Conservation (phyloP, 2,329 filamentous ascomycete species). For the Fusarium tricinctum region DNA sequence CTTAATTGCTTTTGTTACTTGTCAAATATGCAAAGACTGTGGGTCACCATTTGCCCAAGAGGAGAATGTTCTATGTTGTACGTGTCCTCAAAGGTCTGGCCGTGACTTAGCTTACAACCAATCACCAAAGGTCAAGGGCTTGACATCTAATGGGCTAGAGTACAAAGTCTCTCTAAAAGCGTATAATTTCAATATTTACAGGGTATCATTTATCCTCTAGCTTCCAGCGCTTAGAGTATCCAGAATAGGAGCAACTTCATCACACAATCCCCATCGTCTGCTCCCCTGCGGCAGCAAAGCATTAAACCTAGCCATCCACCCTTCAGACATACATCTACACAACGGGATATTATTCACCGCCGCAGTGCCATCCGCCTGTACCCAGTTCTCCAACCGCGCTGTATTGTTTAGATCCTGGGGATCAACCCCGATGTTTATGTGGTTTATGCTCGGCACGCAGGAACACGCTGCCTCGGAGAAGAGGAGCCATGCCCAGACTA, state of each 20-base stretch:
- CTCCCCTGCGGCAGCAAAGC: conserved; percentile 37
- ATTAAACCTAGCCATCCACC: conserved; percentile 49
- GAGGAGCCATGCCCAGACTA: conserved; percentile 56
- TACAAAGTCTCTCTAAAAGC: neutral
- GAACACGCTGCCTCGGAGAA: conserved; percentile 47
- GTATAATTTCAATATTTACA: neutral
- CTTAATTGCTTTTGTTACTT: neutral
- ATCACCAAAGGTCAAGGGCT: too few relatives aligned
- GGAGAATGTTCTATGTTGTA: too few relatives aligned
- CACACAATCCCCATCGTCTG: conserved; percentile 42
- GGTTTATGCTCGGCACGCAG: conserved; percentile 48
- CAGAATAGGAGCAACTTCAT: conserved; percentile 44
- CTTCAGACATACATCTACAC: conserved; percentile 49
- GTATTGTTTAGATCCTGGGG: conserved; percentile 45
- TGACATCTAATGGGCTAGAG: too few relatives aligned
- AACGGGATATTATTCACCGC: conserved; percentile 51
- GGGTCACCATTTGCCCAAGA: too few relatives aligned
- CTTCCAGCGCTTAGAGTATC: conserved; percentile 14
- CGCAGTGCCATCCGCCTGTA: conserved; percentile 43
- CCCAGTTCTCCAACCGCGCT: conserved; percentile 50
- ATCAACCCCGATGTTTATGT: conserved; percentile 45
- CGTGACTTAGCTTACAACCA: too few relatives aligned
- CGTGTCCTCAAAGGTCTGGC: too few relatives aligned
- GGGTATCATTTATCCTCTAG: conserved; percentile 38
- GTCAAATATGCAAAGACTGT: neutral